Conservation (phyloP, 192 early-diverging fungal species). For the Umbelopsis sp. region DNA sequence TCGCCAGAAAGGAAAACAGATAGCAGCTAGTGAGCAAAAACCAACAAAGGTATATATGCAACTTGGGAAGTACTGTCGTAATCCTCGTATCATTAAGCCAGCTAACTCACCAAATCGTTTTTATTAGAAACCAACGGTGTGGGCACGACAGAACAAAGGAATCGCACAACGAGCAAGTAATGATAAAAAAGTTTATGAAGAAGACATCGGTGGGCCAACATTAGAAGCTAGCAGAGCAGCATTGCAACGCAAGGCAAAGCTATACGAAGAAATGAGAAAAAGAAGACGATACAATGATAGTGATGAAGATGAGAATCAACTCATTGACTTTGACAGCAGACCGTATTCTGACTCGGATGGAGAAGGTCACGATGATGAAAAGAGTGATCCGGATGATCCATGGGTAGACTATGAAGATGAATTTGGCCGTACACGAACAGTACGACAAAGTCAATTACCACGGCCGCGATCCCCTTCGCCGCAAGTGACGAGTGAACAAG, state of each 20-base stretch:
- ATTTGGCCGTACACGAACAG: conserved; percentile 70
- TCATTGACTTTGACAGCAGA: conserved; percentile 66
- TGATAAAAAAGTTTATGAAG: conserved; percentile 26
- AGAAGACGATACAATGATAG: conserved; percentile 27
- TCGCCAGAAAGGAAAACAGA: background rate
- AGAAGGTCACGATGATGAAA: conserved; percentile 14
- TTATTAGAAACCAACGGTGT: conserved; percentile 47
- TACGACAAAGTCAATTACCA: conserved; percentile 32
- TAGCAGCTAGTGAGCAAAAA: conserved; percentile 3
- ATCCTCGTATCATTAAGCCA: background rate
- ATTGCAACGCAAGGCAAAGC: conserved; percentile 61
- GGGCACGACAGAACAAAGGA: conserved; percentile 54
- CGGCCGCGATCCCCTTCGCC: conserved; percentile 20
- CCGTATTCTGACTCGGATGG: conserved; percentile 5
- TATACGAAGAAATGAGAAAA: conserved; percentile 50
- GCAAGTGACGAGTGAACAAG: background rate
- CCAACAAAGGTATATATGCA: background rate
- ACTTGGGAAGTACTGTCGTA: background rate
- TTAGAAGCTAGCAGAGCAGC: conserved; percentile 44
- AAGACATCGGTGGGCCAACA: conserved; percentile 26
- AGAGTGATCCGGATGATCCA: conserved; percentile 58
- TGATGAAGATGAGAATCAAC: conserved; percentile 41
- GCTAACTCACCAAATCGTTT: background rate
- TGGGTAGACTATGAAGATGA: conserved; percentile 77
- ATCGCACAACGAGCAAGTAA: conserved; percentile 40